phyloP scores from a whole-genome alignment of 1,284 basidiomycete genomes.

The Pascua guehoae region DNA sequence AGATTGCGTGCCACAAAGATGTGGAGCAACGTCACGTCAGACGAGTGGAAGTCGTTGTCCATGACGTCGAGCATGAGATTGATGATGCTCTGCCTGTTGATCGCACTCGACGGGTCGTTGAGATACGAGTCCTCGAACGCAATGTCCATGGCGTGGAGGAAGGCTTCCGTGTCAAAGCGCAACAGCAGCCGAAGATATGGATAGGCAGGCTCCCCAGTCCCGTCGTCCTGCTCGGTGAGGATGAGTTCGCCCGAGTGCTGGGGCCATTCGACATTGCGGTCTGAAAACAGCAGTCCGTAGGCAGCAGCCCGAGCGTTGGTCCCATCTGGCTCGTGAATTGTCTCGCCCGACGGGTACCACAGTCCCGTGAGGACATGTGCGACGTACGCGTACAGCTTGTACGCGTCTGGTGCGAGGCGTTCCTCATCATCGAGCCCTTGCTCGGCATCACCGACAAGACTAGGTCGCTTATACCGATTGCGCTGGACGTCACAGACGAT shows the following conservation, averaged over 20 bases:
- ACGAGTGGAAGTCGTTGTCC: conserved; percentile 52
- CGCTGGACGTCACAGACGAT: conserved; percentile 69
- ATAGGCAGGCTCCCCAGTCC: conserved; percentile 65
- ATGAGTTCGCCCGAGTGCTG: conserved; percentile 24
- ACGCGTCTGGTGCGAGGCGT: conserved; percentile 66
- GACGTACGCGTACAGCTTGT: conserved; percentile 92
- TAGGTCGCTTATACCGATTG: conserved; percentile 45
- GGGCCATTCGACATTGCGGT: conserved; percentile 76
- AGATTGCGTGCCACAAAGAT: conserved; percentile 96
- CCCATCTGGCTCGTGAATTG: conserved; percentile 63
- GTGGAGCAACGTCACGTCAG: conserved; percentile 76
- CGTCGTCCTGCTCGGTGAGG: conserved; percentile 38
- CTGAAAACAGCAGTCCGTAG: conserved; percentile 79
- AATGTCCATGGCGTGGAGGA: conserved; percentile 88
- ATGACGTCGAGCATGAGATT: conserved; percentile 78
- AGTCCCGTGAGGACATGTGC: conserved; percentile 78
- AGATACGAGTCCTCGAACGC: conserved; percentile 92
- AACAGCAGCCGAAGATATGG: conserved; percentile 84
- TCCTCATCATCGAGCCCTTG: conserved; percentile 50
- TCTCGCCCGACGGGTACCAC: conserved; percentile 78
- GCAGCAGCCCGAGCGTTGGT: conserved; percentile 65
- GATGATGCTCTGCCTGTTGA: conserved; percentile 77
- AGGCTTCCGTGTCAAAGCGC: conserved; percentile 87
- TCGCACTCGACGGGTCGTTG: conserved; percentile 61
- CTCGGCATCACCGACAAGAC: conserved; percentile 27